Conservation (phyloP, 306 rosid species). For the Abrus precatorius region DNA sequence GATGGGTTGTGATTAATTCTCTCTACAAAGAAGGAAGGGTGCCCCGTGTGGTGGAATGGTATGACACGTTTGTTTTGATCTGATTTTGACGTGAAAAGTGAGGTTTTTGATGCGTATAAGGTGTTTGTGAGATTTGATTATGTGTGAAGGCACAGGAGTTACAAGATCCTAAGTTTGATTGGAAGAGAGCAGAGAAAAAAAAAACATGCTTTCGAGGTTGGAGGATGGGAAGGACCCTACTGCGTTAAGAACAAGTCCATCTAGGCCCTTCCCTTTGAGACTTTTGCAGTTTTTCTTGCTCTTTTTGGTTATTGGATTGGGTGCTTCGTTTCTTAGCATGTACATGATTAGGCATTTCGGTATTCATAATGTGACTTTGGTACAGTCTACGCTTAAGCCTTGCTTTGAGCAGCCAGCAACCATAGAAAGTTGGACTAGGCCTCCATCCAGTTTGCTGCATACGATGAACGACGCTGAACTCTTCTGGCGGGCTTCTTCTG, state of each 20-base stretch:
- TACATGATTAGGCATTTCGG: conserved; percentile 75
- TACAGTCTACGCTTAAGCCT: conserved; percentile 62
- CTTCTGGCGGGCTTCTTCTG: conserved; percentile 85
- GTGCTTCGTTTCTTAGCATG: conserved; percentile 81
- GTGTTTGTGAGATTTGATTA: conserved; percentile 39
- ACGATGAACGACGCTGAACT: conserved; percentile 82
- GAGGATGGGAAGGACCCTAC: conserved; percentile 90
- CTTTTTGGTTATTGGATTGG: conserved; percentile 76
- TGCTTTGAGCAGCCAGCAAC: conserved; percentile 65
- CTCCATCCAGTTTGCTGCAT: conserved; percentile 77
- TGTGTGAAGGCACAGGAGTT: conserved; percentile 45
- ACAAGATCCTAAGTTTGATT: conserved; percentile 52
- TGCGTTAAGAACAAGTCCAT: conserved; percentile 56
- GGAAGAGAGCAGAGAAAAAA: conserved; percentile 32
- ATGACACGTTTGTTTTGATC: conserved; percentile 43
- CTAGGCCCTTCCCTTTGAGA: conserved; percentile 79
- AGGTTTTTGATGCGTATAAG: conserved; percentile 34
- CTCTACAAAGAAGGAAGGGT: conserved; percentile 15
- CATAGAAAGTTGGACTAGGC: conserved; percentile 72
- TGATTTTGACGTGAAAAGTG: conserved; percentile 40
- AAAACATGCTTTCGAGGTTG: conserved; percentile 69
- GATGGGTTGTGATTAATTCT: conserved; percentile 45
- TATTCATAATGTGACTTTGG: conserved; percentile 58
- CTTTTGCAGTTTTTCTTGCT: conserved; percentile 71
- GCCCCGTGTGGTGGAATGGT: conserved; percentile 41